These are phyloP conservation scores for Alternaria gaisen DNA, from an alignment of 2,329 filamentous ascomycete genomes.

Conservation along the genomic window DNA sequence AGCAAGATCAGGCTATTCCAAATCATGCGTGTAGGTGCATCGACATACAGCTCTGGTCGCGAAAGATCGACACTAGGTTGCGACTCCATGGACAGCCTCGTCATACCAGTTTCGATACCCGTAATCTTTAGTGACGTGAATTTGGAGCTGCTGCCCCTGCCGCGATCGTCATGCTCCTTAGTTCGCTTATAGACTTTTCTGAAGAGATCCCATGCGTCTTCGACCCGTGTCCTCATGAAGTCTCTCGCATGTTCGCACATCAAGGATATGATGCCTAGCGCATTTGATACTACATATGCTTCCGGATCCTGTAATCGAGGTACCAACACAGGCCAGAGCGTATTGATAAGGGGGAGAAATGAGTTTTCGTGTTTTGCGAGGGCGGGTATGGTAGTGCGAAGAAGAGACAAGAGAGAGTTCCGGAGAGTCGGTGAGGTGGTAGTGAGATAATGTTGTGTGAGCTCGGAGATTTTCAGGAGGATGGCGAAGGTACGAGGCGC, in stretches of 20 bases:
- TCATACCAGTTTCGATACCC: slow-evolving; percentile 15
- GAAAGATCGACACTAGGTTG: slow-evolving; percentile 1
- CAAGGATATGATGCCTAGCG: slow-evolving; percentile 72
- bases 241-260: slow-evolving; percentile 79
- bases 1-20: slow-evolving; percentile 71
- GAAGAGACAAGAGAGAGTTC: slow-evolving; percentile 77
- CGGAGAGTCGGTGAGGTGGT: slow-evolving; percentile 82
- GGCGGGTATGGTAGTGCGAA: slow-evolving; percentile 75
- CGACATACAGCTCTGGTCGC: slow-evolving; percentile 55
- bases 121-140: slow-evolving; percentile 6
- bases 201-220: slow-evolving; percentile 73
- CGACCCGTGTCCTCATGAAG: slow-evolving; percentile 80
- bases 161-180: slow-evolving; percentile 15
- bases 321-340: slow-evolving; percentile 85
- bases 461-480: slow-evolving; percentile 79
- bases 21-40: slow-evolving; percentile 66
- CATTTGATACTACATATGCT: slow-evolving; percentile 73
- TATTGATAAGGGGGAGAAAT: slow-evolving; percentile 89
- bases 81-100: slow-evolving; percentile 6
- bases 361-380: slow-evolving; percentile 80
- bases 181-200: slow-evolving; percentile 42
- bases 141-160: slow-evolving; percentile 1
- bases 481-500: slow-evolving; percentile 80
- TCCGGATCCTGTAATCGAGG: slow-evolving; percentile 73
- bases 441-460: slow-evolving; percentile 91